These are phyloP conservation scores for Pinus taeda DNA, from an alignment of 75 land plant species.

Conservation along the genomic window DNA sequence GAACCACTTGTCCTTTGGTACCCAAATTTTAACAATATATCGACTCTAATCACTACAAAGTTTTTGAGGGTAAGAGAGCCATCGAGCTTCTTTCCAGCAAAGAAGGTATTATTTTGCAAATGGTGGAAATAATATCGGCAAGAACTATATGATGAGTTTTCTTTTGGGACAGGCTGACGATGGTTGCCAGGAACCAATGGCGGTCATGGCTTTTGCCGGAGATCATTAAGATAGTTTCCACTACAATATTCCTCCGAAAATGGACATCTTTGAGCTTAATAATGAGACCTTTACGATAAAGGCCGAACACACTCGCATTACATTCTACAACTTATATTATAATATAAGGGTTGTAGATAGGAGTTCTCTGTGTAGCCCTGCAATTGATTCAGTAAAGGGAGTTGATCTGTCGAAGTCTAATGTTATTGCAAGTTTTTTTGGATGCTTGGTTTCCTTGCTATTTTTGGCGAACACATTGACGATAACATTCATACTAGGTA, in stretches of 20 bases:
- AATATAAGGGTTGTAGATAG: conserved; percentile 49
- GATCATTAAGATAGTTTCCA: conserved; percentile 54
- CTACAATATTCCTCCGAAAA: conserved; percentile 29
- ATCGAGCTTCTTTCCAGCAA: conserved; percentile 67
- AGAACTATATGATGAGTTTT: conserved; percentile 50
- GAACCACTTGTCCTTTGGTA: too few species aligned
- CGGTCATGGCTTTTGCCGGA: conserved; percentile 66
- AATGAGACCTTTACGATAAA: conserved; percentile 51
- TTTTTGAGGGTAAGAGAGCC: conserved; percentile 62
- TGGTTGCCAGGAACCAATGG: conserved; percentile 52
- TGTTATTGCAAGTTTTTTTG: neutral
- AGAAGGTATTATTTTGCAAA: conserved; percentile 70
- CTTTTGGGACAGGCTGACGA: conserved; percentile 51
- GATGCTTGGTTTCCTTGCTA: too few species aligned
- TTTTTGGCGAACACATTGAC: too few species aligned
- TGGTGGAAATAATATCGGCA: conserved; percentile 54
- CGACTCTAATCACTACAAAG: conserved; percentile 57
- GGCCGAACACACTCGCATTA: conserved; percentile 51
- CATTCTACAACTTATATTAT: conserved; percentile 69
- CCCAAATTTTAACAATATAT: conserved; percentile 7
- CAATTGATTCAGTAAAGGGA: conserved; percentile 51
- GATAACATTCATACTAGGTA: too few species aligned
- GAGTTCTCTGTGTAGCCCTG: conserved; percentile 71
- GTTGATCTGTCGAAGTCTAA: conserved; percentile 11
- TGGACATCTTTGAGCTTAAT: conserved; percentile 24